Base-by-base conservation (phyloP, 228 moss, liverwort and hornwort species). In the Sphagnum fallax region DNA sequence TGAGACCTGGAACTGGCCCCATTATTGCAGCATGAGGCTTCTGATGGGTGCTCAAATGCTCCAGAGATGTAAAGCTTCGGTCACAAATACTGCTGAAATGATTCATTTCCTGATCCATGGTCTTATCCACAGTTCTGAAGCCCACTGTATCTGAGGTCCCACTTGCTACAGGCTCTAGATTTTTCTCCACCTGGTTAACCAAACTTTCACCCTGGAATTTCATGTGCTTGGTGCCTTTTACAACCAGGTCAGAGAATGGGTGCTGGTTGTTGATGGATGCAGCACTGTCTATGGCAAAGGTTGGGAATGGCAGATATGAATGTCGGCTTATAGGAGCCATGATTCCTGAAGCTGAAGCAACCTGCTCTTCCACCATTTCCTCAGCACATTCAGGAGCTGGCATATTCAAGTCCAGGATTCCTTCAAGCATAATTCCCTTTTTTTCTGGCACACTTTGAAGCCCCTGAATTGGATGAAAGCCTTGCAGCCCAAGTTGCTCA, bases 351-450 rank as follows among this genome's bases (percentile, higher is more conserved):
- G 48, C 65, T 32, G 32, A 32, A 32, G 32, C 32, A 32, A 32
- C 2, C 32, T 32, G 32, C 50, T 62, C 81, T 78, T 78, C 77
- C 60, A 80, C 86, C 80, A 82, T 78, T 57, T 95, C 96, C 52
- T 79, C 74, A 16, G 86, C 77, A 16, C 77, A 87, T 57, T 84
- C 86, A 0, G 89, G 89, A 12, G 95, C 87, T 47, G 95, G 95
- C 4, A 92, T 61, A 74, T 95, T 96, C 69, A 96, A 86, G 72
- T 93, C 92, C 63, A 93, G 75, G 66, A 85, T 81, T 53, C 79
- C 80, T 57, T 88, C 88, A 70, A 82, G 90, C 51, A 87, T 57
- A 32, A 13, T 78, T 75, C 72, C 85, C 78, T 78, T 75, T 79
- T 57, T 80, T 86, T 49, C 77, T 83, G 16, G 85, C 73, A 67